Evolutionary conservation across 148 eudicot species (phyloP).

Genomic region (Nyssa sinensis): DNA sequence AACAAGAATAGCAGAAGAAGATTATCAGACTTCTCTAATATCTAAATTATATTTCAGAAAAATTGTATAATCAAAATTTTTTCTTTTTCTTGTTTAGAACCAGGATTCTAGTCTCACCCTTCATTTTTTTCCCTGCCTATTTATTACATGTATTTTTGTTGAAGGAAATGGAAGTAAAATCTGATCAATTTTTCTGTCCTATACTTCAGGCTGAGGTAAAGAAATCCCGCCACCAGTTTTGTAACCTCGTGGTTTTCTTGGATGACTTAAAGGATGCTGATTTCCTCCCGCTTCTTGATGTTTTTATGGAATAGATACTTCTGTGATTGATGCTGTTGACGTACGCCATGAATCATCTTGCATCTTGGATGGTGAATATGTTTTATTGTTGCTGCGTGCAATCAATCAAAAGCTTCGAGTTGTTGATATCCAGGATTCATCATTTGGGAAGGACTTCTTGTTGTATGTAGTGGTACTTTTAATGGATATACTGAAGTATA

Average conservation of each 20-base stretch:
- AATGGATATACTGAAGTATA: neutral
- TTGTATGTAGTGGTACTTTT: slow-evolving; percentile 33
- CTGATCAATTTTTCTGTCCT: neutral
- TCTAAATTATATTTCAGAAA: neutral
- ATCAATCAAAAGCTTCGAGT: slow-evolving; percentile 41
- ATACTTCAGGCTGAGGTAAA: slow-evolving; percentile 39
- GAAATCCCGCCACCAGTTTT: slow-evolving; percentile 28
- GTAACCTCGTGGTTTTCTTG: slow-evolving; percentile 37
- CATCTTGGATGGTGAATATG: slow-evolving; percentile 32
- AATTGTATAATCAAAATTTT: neutral
- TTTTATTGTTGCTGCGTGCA: slow-evolving; percentile 40
- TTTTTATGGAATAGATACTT: slow-evolving; percentile 40
- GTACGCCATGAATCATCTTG: slow-evolving; percentile 40
- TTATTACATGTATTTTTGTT: neutral
- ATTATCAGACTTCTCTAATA: neutral
- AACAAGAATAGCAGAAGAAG: neutral
- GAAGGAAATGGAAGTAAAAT: neutral
- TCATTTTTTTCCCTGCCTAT: neutral
- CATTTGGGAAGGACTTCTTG: slow-evolving; percentile 49
- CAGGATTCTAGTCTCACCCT: neutral
- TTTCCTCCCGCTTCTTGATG: slow-evolving; percentile 33
- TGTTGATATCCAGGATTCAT: slow-evolving; percentile 46
- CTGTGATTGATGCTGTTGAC: slow-evolving; percentile 54
- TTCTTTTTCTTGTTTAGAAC: neutral
- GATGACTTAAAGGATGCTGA: slow-evolving; percentile 43